Evolutionary conservation across 2,329 filamentous ascomycete species (phyloP).

Genomic region (Xylariaceae sp.): DNA sequence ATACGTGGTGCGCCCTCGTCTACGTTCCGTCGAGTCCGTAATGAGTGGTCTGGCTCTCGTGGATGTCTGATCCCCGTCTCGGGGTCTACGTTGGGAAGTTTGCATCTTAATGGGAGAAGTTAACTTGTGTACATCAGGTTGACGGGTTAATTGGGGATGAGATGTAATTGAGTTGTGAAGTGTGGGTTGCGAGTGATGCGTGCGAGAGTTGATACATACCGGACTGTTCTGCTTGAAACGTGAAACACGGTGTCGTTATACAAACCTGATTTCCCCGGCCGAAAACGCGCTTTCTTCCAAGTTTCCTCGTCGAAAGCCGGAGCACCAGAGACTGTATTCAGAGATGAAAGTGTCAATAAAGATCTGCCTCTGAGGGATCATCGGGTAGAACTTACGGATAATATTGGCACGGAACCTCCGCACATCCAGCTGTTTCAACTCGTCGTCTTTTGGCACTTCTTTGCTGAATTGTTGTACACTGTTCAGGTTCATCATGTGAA

Average conservation of each 20-base stretch:
- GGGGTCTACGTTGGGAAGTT: slow-evolving; percentile 73
- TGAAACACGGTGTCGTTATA: slow-evolving; percentile 52
- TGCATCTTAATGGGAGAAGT: slow-evolving; percentile 55
- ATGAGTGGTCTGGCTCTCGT: slow-evolving; percentile 62
- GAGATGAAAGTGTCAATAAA: neutral
- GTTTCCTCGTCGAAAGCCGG: slow-evolving; percentile 71
- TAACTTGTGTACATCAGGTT: neutral
- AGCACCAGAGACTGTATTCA: slow-evolving; percentile 61
- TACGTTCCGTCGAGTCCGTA: slow-evolving; percentile 64
- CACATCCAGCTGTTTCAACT: slow-evolving; percentile 60
- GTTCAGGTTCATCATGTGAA: slow-evolving; percentile 70
- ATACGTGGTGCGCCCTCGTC: slow-evolving; percentile 62
- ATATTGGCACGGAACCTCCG: slow-evolving; percentile 75
- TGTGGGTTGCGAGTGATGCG: no score
- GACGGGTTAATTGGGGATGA: no score
- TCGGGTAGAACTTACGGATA: slow-evolving; percentile 54
- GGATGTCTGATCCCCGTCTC: slow-evolving; percentile 61
- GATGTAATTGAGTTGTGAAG: neutral
- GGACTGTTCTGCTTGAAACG: slow-evolving; percentile 68
- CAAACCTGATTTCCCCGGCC: slow-evolving; percentile 54
- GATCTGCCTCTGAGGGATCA: neutral
- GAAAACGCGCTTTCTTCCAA: slow-evolving; percentile 68
- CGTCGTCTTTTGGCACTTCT: slow-evolving; percentile 57
- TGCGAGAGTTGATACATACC: slow-evolving; percentile 56
- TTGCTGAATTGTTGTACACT: slow-evolving; percentile 67